Conservation (phyloP, 148 eudicot species). For the Polygonum aviculare region DNA sequence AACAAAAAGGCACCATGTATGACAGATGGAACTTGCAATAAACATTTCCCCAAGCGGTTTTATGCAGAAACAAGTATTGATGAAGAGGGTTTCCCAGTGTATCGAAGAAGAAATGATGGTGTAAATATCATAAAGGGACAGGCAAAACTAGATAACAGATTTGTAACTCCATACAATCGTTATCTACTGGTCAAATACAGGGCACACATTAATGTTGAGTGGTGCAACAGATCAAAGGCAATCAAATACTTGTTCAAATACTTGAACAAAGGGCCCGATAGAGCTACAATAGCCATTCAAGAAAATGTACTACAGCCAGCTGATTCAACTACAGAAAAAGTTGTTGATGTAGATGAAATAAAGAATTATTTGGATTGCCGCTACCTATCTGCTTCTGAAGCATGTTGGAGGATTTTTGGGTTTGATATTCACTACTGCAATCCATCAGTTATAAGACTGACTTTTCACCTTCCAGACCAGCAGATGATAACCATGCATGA, state of each 20-base stretch:
- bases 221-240: neutral
- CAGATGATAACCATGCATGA: neutral
- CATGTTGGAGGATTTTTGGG: no score
- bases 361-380: neutral
- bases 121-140: neutral
- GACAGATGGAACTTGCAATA: constrained; percentile 5
- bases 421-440: no score
- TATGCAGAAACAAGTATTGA: constrained; percentile 13
- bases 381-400: no score
- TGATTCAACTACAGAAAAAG: neutral
- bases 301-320: neutral
- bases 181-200: constrained; percentile 10
- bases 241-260: constrained; percentile 19
- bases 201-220: constrained; percentile 23
- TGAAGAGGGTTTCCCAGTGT: constrained; percentile 1
- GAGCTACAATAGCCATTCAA: neutral
- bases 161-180: constrained; percentile 12
- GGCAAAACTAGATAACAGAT: constrained; percentile 9
- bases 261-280: constrained; percentile 11
- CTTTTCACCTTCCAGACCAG: neutral
- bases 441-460: no score
- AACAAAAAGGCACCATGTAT: constrained; percentile 12
- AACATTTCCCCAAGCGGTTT: constrained; percentile 8
- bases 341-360: neutral
- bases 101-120: neutral